phyloP scores from a whole-genome alignment of 768 basidiomycete genomes.

The Plicaturopsis crispa region DNA sequence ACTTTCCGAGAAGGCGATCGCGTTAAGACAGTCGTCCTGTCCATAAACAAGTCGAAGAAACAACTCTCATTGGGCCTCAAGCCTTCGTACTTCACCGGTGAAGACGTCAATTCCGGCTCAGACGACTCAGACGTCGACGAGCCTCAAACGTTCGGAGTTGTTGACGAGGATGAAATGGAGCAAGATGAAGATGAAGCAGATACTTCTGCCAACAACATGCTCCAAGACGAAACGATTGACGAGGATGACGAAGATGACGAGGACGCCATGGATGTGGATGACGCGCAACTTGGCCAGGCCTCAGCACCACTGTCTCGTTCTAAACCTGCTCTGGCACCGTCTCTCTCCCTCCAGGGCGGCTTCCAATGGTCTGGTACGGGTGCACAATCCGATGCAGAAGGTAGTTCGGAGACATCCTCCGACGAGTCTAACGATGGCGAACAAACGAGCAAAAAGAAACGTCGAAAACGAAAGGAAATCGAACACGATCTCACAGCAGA shows the following conservation, averaged over 20 bases:
- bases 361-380: conserved; percentile 64
- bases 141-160: conserved; percentile 20
- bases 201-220: background rate
- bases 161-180: conserved; percentile 17
- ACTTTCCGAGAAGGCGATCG: conserved; percentile 83
- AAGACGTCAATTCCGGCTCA: conserved; percentile 42
- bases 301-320: background rate
- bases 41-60: conserved; percentile 68
- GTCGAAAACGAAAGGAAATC: conserved; percentile 60
- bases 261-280: conserved; percentile 14
- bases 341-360: conserved; percentile 48
- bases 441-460: conserved; percentile 51
- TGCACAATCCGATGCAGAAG: conserved; percentile 28
- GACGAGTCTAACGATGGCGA: conserved; percentile 42
- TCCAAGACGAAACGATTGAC: conserved; percentile 3
- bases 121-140: conserved; percentile 22
- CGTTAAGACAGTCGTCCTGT: conserved; percentile 71
- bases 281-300: background rate
- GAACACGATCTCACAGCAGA: conserved; percentile 81
- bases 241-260: conserved; percentile 7
- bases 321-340: conserved; percentile 12
- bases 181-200: conserved; percentile 10
- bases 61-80: conserved; percentile 82
- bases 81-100: conserved; percentile 75
- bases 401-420: conserved; percentile 32